Conservation (phyloP, 371 early-diverging fungal genomes). For the Umbelopsis sp. region DNA sequence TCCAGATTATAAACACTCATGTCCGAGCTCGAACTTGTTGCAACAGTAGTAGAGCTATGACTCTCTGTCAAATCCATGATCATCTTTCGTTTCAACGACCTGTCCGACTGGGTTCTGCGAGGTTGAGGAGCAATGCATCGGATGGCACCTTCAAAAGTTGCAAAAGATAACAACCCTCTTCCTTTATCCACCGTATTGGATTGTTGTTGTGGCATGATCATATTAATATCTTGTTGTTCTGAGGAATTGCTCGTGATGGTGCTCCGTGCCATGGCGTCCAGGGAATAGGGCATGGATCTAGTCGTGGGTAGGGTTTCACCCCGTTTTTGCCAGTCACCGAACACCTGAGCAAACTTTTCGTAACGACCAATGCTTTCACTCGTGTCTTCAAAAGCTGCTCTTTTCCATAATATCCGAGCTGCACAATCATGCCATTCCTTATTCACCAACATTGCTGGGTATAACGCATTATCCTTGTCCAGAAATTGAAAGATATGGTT, state of each 20-base stretch:
- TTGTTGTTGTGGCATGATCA: constrained; percentile 14
- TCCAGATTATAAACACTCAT: not conserved
- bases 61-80: not conserved
- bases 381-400: constrained; percentile 37
- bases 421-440: constrained; percentile 48
- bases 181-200: not conserved
- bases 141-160: constrained; percentile 8
- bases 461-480: constrained; percentile 24
- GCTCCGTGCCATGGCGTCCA: constrained; percentile 4
- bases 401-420: constrained; percentile 37
- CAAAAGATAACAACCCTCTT: constrained; percentile 2
- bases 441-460: constrained; percentile 44
- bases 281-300: constrained; percentile 9
- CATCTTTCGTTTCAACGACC: constrained; percentile 8
- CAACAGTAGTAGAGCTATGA: not conserved
- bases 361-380: constrained; percentile 15
- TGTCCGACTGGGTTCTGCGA: constrained; percentile 9
- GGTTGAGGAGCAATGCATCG: constrained; percentile 12
- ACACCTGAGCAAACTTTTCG: constrained; percentile 16
- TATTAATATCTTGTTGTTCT: constrained; percentile 10
- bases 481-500: constrained; percentile 8
- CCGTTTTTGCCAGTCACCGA: constrained; percentile 15
- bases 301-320: not conserved
- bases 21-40: not conserved
- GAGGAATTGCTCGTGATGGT: not conserved